Evolutionary conservation across 768 basidiomycete species (phyloP), one percentile per base, ranked within the genome.

Genomic region (Crassisporium funariophilum): DNA sequence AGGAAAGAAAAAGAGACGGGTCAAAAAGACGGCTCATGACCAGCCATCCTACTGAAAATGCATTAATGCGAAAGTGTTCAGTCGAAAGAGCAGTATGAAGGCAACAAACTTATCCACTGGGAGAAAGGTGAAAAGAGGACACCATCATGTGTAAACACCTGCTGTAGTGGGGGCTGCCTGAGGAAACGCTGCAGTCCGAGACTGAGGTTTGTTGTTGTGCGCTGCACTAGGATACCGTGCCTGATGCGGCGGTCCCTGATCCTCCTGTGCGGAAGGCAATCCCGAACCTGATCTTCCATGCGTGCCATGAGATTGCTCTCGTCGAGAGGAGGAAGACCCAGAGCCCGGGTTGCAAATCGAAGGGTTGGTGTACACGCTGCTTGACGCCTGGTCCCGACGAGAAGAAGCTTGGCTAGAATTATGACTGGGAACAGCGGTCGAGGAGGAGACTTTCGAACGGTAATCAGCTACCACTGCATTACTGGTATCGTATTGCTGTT

Each of bases 401-500:
- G 29, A 11, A 31, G 29, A 31, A 3, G 5, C 11, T 31, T 31
- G 29, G 10, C n/a, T 31, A 2, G 29, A 31, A 10, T 11, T 31
- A 5, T 31, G 29, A 31, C n/a, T n/a, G n/a, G n/a, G n/a, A n/a
- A n/a, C n/a, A n/a, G n/a, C n/a, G n/a, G n/a, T n/a, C n/a, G n/a
- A n/a, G n/a, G n/a, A n/a, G n/a, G n/a, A n/a, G n/a, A 5, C 29
- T 31, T 58, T 54, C n/a, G n/a, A n/a, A 15, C 54, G 52, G 41
- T 59, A 55, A 11, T 17, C n/a, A 27, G 34, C 22, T 4, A 56
- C 57, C 19, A 19, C 23, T 22, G 35, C 22, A 31, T 41, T 43
- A 25, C 41, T 53, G 17, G 55, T 50, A 33, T 52, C 31, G 12
- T 71, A 68, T 33, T 56, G 47, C 16, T 53, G 43, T 17, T 63